A percentile compares a stretch with the other conserved stretches of the same genome.
phyloP scores from a whole-genome alignment of 495 filamentous ascomycete genomes.

The Xylaria scruposa region DNA sequence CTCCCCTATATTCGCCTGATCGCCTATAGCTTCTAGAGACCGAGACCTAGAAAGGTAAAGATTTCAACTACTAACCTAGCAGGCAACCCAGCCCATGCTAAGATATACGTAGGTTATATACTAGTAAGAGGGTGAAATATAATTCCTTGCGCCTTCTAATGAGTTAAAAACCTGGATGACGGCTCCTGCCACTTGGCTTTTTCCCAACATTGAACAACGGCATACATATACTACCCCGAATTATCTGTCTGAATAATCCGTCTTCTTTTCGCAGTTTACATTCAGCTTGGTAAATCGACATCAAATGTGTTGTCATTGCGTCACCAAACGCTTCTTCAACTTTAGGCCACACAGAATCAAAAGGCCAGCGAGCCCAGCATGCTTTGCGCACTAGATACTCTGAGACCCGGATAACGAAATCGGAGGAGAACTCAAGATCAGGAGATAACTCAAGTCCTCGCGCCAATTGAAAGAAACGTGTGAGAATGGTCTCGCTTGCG shows the following conservation, averaged over 20 bases:
- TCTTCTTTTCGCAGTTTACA: not conserved
- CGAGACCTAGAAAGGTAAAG: too few relatives aligned
- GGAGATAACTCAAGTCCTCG: conserved; percentile 15
- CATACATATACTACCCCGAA: not conserved
- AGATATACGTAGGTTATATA: not conserved
- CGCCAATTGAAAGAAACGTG: conserved; percentile 17
- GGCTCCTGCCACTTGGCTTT: not conserved
- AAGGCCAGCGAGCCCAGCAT: conserved; percentile 7
- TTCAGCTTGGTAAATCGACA: not conserved
- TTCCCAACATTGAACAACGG: not conserved
- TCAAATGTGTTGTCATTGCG: conserved; percentile 7
- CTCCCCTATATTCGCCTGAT: too few relatives aligned
- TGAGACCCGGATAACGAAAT: conserved; percentile 9
- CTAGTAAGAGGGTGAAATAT: not conserved
- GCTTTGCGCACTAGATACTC: conserved; percentile 11
- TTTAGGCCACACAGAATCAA: conserved; percentile 1
- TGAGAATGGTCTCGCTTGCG: conserved; percentile 9
- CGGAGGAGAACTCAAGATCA: conserved; percentile 8
- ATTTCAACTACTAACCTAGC: too few relatives aligned
- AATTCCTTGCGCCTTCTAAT: not conserved
- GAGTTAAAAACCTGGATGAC: not conserved
- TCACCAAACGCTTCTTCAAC: not conserved
- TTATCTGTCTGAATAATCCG: not conserved
- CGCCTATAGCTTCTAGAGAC: too few relatives aligned
- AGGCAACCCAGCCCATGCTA: not conserved